A percentile compares a stretch with the other conserved stretches of the same genome.
phyloP scores from a whole-genome alignment of 768 basidiomycete species.

The Pleurotus djamor region DNA sequence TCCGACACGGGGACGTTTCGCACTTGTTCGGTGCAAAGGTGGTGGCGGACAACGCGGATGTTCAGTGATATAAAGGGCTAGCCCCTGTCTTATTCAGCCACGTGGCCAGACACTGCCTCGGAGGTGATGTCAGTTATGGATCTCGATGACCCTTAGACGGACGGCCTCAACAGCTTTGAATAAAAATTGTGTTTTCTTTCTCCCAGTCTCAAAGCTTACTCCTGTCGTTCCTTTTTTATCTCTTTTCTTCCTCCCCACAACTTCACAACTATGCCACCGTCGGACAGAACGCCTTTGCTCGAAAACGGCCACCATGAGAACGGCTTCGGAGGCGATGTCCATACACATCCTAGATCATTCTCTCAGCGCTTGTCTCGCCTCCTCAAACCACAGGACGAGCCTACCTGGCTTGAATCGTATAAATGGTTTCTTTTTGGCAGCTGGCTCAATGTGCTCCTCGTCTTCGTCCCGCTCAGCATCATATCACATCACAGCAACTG shows the following conservation, averaged over 20 bases:
- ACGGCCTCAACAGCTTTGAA: conserved; percentile 2
- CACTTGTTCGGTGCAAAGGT: conserved; percentile 40
- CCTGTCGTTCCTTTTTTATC: not conserved
- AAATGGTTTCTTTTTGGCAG: conserved; percentile 59
- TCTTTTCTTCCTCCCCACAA: not conserved
- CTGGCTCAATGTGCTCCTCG: conserved; percentile 74
- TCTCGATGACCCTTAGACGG: not conserved
- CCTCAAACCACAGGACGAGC: conserved; percentile 61
- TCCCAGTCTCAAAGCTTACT: conserved; percentile 10
- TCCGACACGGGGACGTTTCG: conserved; percentile 50
- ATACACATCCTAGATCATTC: conserved; percentile 14
- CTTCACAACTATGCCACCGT: conserved; percentile 28
- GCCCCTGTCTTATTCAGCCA: not conserved
- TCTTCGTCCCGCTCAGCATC: conserved; percentile 76
- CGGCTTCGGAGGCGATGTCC: conserved; percentile 23
- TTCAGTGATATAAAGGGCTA: not conserved
- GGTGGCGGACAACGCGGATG: conserved; percentile 54
- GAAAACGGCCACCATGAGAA: conserved; percentile 38
- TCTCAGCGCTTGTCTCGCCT: conserved; percentile 33
- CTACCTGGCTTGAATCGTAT: conserved; percentile 56
- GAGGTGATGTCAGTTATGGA: not conserved
- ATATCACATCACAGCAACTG: conserved; percentile 63
- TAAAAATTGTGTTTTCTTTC: conserved; percentile 5
- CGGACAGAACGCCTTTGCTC: conserved; percentile 50
- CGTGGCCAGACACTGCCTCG: conserved; percentile 13